Evolutionary conservation across 1,139 yeast species (phyloP).

Genomic region (Taiozyma sp.): DNA sequence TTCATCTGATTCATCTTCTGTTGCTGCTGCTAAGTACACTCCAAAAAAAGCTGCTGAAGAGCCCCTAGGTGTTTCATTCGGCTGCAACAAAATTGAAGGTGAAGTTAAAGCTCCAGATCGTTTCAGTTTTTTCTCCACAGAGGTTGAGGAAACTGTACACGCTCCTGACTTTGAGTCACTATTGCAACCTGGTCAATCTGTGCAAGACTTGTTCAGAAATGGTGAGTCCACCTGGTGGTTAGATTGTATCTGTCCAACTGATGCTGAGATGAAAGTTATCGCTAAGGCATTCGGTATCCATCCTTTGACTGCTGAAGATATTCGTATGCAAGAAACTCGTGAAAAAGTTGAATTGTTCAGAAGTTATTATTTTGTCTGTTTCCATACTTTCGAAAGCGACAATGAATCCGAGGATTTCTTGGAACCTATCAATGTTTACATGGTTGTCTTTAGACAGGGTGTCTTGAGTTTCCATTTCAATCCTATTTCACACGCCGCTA

Average conservation of each 20-base stretch:
- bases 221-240: constrained; percentile 63
- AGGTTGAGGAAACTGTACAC: constrained; percentile 81
- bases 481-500: constrained; percentile 77
- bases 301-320: constrained; percentile 83
- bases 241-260: constrained; percentile 66
- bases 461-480: constrained; percentile 81
- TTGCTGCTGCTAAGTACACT: constrained; percentile 61
- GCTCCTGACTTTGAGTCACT: constrained; percentile 81
- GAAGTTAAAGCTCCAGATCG: constrained; percentile 54
- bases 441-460: constrained; percentile 83
- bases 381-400: constrained; percentile 76
- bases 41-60: constrained; percentile 29
- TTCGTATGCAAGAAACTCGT: constrained; percentile 78
- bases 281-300: constrained; percentile 76
- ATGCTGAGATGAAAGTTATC: constrained; percentile 58
- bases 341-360: constrained; percentile 78
- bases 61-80: constrained; percentile 30
- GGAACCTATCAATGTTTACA: constrained; percentile 83
- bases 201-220: constrained; percentile 54
- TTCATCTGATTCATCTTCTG: constrained; percentile 30
- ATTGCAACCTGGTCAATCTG: constrained; percentile 57
- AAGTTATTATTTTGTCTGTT: constrained; percentile 73
- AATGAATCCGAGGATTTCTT: constrained; percentile 72
- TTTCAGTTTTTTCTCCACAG: constrained; percentile 77
- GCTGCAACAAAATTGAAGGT: constrained; percentile 32